Percentiles rank a stretch among this genome's conserved stretches.
Evolutionary conservation across 2,329 filamentous ascomycete species (phyloP).

Genomic region (Phaeosphaeriaceae sp.): DNA sequence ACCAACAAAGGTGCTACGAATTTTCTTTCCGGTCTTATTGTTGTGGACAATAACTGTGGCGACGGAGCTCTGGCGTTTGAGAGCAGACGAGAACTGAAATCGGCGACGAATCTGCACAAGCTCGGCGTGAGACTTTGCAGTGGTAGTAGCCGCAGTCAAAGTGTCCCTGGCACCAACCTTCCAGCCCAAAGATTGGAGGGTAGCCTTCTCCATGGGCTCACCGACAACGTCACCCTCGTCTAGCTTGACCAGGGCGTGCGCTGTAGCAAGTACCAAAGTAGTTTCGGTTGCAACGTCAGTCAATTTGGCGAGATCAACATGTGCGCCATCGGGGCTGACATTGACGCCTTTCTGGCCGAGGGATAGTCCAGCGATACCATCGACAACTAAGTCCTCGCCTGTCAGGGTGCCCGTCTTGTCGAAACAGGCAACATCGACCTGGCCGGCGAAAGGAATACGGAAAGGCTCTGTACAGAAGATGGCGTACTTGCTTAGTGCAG

Average conservation of each 20-base stretch:
- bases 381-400: conserved; percentile 94
- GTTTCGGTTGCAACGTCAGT: conserved; percentile 77
- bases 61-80: conserved; percentile 95
- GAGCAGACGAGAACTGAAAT: conserved; percentile 96
- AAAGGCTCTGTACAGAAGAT: conserved; percentile 99
- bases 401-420: conserved; percentile 98
- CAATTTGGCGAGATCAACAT: conserved; percentile 77
- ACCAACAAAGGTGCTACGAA: conserved; percentile 86
- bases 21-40: conserved; percentile 73
- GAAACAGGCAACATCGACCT: conserved; percentile 95
- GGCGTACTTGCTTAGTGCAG: conserved; percentile 90
- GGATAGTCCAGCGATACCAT: conserved; percentile 89
- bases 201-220: conserved; percentile 99
- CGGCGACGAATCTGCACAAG: conserved; percentile 93
- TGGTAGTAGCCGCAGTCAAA: conserved; percentile 71
- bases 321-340: conserved; percentile 79
- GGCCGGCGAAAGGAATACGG: conserved; percentile 93
- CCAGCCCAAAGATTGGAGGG: conserved; percentile 88
- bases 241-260: conserved; percentile 92
- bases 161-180: conserved; percentile 87
- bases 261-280: conserved; percentile 90
- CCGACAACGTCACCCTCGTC: conserved; percentile 97
- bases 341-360: conserved; percentile 71
- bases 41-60: conserved; percentile 80
- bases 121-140: conserved; percentile 63